Evolutionary conservation across 805 yeast species (phyloP), one percentile per base, ranked within the genome.

Genomic region (Barnettozyma salicaria): DNA sequence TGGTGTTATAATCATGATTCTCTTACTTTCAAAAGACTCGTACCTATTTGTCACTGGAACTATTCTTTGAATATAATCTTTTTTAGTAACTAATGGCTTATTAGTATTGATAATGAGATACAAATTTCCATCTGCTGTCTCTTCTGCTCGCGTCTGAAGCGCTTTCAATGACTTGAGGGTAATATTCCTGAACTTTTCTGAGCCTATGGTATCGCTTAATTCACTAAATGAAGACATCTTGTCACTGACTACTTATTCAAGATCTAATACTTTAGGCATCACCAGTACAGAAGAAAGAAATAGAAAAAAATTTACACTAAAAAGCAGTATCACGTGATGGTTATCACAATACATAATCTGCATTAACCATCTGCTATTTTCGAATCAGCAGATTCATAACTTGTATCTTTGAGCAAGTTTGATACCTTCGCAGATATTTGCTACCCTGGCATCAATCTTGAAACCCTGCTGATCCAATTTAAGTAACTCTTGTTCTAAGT

Each of bases 341-440:
- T n/a, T 8, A 30, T 13, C 33, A 13, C 13, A 19, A 31, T 8
- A 22, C 27, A 31, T n/a, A 8, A 31, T 13, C 17, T 31, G 13
- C 7, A n/a, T 13, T 13, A 10, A 16, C 17, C 11, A 16, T 7
- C 27, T n/a, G 19, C 7, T 13, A 8, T 9, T 12, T 7, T 26
- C 17, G 10, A 16, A 16, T 17, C 10, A 16, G 10, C 7, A 20
- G 16, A 5, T 14, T 33, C 19, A 51, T 17, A 53, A 22, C n/a
- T 46, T 46, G 37, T 55, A 64, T 36, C 55, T 49, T 40, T 61
- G 59, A 1, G 88, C 81, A 16, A 84, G 50, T 42, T 68, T 68
- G 35, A 87, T 67, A 5, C 97, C 97, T 37, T 78, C 78, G 11
- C 96, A 94, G 33, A 88, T 72, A 51, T 83, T 86, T 56, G 83